These are phyloP conservation scores for Sugiyamaella marilandica DNA, from an alignment of 805 yeast genomes.

Conservation along the genomic window DNA sequence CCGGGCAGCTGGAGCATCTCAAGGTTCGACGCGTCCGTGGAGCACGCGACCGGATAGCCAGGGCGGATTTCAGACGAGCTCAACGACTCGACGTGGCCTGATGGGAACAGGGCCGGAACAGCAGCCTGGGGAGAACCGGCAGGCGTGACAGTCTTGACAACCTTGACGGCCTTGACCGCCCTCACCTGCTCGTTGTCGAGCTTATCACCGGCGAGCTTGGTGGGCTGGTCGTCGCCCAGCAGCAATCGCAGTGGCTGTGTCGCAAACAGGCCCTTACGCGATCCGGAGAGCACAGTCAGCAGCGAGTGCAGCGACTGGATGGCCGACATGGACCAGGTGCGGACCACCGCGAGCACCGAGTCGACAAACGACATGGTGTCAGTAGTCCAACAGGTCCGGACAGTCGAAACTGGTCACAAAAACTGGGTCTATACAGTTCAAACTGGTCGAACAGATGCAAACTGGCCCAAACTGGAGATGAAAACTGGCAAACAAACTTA, in stretches of 20 bases:
- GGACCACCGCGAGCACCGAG: not conserved
- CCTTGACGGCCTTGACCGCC: not conserved
- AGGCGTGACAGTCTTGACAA: not conserved
- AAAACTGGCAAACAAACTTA: too few relatives aligned
- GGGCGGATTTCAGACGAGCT: constrained; percentile 3
- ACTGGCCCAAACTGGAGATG: too few relatives aligned
- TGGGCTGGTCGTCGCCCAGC: not conserved
- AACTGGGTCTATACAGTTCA: too few relatives aligned
- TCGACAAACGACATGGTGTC: not conserved
- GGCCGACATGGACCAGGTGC: not conserved
- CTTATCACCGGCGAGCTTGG: not conserved
- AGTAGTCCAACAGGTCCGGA: too few relatives aligned
- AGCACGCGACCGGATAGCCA: constrained; percentile 21
- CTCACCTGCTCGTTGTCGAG: not conserved
- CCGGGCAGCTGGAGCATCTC: constrained; percentile 17
- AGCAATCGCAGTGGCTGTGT: not conserved
- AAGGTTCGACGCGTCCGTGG: constrained; percentile 20
- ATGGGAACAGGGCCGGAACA: not conserved
- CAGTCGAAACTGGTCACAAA: too few relatives aligned
- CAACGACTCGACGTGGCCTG: constrained; percentile 7
- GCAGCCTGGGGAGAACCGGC: not conserved
- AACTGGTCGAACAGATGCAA: too few relatives aligned
- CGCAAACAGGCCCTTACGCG: not conserved
- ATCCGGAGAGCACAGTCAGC: not conserved
- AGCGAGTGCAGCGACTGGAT: not conserved